Evolutionary conservation across 352 stramenopile genomes (phyloP).

Genomic region (Globisporangium lucens): DNA sequence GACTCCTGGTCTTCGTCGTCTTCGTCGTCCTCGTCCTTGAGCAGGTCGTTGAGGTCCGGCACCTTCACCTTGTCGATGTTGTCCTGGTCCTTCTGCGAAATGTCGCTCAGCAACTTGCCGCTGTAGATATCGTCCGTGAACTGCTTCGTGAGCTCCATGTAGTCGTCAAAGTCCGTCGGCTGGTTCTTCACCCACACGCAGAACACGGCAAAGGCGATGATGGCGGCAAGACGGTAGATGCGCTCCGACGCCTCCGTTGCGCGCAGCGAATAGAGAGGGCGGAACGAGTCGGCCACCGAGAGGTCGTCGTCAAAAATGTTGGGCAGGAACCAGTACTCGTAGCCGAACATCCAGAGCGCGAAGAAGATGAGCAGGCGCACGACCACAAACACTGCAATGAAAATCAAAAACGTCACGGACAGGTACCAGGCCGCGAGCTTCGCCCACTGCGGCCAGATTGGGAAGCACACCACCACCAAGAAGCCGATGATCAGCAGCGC

Average conservation of each 20-base stretch:
- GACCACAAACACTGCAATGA: conserved; percentile 97
- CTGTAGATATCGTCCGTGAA: conserved; percentile 99
- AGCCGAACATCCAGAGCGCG: conserved; percentile 93
- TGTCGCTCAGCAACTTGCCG: conserved; percentile 97
- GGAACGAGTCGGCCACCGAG: conserved; percentile 97
- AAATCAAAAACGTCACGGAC: conserved; percentile 98
- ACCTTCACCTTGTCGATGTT: conserved; percentile 97
- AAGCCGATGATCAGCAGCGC: conserved; percentile 96
- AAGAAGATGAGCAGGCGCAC: conserved; percentile 96
- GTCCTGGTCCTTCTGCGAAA: conserved; percentile 97
- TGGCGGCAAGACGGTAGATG: conserved; percentile 92
- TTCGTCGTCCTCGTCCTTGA: conserved; percentile 84
- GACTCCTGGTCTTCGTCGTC: conserved; percentile 55
- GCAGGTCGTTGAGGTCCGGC: conserved; percentile 77
- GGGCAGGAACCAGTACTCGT: conserved; percentile 98
- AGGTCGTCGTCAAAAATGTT: conserved; percentile 99
- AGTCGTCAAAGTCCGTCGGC: conserved; percentile 99
- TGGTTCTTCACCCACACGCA: conserved; percentile 98
- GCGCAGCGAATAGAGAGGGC: conserved; percentile 90
- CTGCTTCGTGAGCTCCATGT: conserved; percentile 97
- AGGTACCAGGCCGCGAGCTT: conserved; percentile 99
- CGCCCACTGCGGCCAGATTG: conserved; percentile 98
- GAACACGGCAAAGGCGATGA: conserved; percentile 93
- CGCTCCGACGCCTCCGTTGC: conserved; percentile 89
- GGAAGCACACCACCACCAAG: conserved; percentile 97